Evolutionary conservation across 139 green algal species (phyloP).

Genomic region (Trebouxia sp.): DNA sequence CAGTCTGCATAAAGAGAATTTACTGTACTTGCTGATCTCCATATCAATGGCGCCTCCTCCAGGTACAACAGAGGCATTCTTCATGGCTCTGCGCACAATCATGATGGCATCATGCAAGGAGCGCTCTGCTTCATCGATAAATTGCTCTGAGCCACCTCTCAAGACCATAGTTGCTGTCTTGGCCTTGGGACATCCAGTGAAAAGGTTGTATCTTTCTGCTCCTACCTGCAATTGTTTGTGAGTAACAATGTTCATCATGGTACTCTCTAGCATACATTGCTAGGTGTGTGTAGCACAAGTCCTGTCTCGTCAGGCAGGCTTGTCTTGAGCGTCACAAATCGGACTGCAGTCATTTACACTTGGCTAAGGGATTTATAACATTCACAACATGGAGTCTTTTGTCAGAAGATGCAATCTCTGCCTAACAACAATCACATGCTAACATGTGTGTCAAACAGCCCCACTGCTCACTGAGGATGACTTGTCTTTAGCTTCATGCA

Average conservation of each 20-base stretch:
- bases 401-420: background rate
- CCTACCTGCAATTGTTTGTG: slow-evolving; percentile 77
- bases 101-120: slow-evolving; percentile 98
- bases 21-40: slow-evolving; percentile 67
- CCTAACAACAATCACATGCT: background rate
- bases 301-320: too few relatives aligned
- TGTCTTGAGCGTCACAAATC: too few relatives aligned
- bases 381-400: background rate
- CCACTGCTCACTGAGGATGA: background rate
- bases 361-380: too few relatives aligned
- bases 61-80: slow-evolving; percentile 84
- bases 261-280: too few relatives aligned
- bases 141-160: slow-evolving; percentile 93
- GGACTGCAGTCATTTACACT: too few relatives aligned
- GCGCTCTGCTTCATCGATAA: slow-evolving; percentile 93
- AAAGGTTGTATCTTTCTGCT: slow-evolving; percentile 97
- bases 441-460: background rate
- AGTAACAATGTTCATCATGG: too few relatives aligned
- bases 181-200: slow-evolving; percentile 88
- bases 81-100: slow-evolving; percentile 92
- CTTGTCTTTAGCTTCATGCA: too few relatives aligned
- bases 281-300: too few relatives aligned
- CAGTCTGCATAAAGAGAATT: too few relatives aligned
- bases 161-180: slow-evolving; percentile 96
- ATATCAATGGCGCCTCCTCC: slow-evolving; percentile 97